Evolutionary conservation across 192 early-diverging fungal species (phyloP), one percentile per base, ranked within the genome.

Genomic region (Backusella tarrabulga): DNA sequence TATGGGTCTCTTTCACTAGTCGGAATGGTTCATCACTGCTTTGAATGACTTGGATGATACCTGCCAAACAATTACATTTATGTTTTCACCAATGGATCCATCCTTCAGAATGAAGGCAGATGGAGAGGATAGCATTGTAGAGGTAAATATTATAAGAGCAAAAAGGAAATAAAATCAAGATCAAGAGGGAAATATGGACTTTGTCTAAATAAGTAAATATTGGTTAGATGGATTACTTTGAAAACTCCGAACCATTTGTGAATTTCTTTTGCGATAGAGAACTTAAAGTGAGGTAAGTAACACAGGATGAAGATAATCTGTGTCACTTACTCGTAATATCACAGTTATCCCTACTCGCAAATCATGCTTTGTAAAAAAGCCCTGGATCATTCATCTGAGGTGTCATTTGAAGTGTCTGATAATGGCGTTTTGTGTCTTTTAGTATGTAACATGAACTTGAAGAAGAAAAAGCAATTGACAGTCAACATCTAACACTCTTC

Each of bases 61-160:
- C 2, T 74, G 68, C 40, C 54, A 79, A 15, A 38, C 35, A 8
- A 66, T 79, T n/a, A 74, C 67, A 21, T 56, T 79, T 36, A 40
- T 50, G 9, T 44, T 79, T n/a, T 74, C 77, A 14, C 77, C 77
- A 12, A 23, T 70, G 9, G 77, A 79, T 34, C 67, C 67, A n/a
- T 70, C 52, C 9, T 79, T 79, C 7, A 46, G 19, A 21, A 66
- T 79, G 21, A 4, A 67, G 6, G 72, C 67, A 8, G 29, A 35
- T 41, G 77, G 46, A 54, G 60, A 38, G 23, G 73, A 54, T 38
- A 73, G 32, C 23, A 34, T 40, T 21, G 67, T 66, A 67, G 68
- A 71, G 69, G 76, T 77, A 60, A 11, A 2, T 26, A 32, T 32
- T 44, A 44, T 14, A 14, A 50, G 46, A 50, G 38, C 17, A 70